phyloP scores from a whole-genome alignment of 1,284 basidiomycete species.

The Retiboletus flavoniger region DNA sequence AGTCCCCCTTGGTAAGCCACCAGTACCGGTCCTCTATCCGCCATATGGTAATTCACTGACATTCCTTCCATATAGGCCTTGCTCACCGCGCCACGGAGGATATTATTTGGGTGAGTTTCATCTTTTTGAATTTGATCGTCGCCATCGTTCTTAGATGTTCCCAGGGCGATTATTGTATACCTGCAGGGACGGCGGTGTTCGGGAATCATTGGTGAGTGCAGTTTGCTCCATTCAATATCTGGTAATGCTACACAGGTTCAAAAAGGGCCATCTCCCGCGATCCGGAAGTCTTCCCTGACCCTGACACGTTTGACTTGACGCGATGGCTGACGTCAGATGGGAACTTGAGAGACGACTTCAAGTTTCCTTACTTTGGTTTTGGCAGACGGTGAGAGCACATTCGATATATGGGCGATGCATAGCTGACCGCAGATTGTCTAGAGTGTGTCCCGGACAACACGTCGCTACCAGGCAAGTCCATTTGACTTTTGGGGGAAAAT shows the following conservation, averaged over 20 bases:
- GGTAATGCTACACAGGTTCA: background rate
- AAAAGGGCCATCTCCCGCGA: slow-evolving; percentile 16
- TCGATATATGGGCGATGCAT: too few species aligned
- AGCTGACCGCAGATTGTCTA: background rate
- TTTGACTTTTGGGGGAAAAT: background rate
- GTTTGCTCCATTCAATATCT: background rate
- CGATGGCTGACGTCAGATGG: slow-evolving; percentile 11
- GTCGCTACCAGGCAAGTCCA: slow-evolving; percentile 7
- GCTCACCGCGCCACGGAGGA: slow-evolving; percentile 15
- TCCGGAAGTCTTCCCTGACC: slow-evolving; percentile 15
- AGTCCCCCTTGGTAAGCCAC: slow-evolving; percentile 1
- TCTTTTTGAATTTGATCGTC: background rate
- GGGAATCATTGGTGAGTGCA: slow-evolving; percentile 12
- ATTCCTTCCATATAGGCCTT: background rate
- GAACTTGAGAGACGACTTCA: slow-evolving; percentile 7
- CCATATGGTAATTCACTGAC: background rate
- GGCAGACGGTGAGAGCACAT: slow-evolving; percentile 10
- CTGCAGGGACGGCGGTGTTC: slow-evolving; percentile 10
- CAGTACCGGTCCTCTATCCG: background rate
- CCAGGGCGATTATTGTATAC: slow-evolving; percentile 14
- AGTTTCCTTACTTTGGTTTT: slow-evolving; percentile 13
- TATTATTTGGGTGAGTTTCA: slow-evolving; percentile 9
- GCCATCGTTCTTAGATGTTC: background rate
- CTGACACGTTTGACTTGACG: slow-evolving; percentile 8
- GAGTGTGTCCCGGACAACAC: slow-evolving; percentile 18